Evolutionary conservation across 106 monocot genomes (phyloP).

Genomic region (Iris macrosiphon): DNA sequence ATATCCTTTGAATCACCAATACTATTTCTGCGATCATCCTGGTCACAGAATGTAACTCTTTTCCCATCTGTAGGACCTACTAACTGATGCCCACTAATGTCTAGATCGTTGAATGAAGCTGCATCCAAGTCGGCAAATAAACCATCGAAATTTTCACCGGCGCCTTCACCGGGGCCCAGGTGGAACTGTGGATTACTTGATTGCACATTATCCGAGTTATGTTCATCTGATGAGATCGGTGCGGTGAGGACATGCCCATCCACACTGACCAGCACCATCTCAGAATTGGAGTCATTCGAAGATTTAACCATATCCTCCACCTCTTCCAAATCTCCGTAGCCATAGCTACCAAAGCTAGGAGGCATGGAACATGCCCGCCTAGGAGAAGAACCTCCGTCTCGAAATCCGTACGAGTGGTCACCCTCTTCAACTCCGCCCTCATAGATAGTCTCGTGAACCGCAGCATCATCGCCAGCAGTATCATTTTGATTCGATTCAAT

Average conservation of each 20-base stretch:
- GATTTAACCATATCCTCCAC: constrained; percentile 69
- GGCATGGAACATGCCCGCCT: constrained; percentile 17
- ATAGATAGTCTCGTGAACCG: constrained; percentile 6
- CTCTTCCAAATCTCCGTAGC: constrained; percentile 72
- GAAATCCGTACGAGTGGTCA: constrained; percentile 13
- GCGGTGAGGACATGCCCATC: constrained; percentile 95
- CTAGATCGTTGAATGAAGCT: constrained; percentile 11
- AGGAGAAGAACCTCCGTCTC: constrained; percentile 21
- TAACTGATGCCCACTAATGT: constrained; percentile 6
- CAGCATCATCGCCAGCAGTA: constrained; percentile 3
- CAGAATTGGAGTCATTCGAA: constrained; percentile 54
- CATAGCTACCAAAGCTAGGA: constrained; percentile 35
- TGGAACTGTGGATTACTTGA: constrained; percentile 80
- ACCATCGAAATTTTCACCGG: constrained; percentile 51
- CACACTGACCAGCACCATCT: constrained; percentile 90
- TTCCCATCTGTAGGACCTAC: constrained; percentile 2
- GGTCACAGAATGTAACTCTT: constrained; percentile 9
- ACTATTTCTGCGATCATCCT: constrained; percentile 9
- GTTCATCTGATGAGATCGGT: constrained; percentile 69
- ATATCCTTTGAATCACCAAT: no score
- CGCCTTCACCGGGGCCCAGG: constrained; percentile 76
- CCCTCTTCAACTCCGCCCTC: constrained; percentile 15
- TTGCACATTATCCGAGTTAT: constrained; percentile 44
- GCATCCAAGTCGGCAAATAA: constrained; percentile 36
- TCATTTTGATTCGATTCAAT: constrained; percentile 13